Percentiles rank a stretch among this genome's conserved stretches.
Evolutionary conservation across 805 yeast genomes (phyloP).

Genomic region (Maudiozyma serrabonitensis): DNA sequence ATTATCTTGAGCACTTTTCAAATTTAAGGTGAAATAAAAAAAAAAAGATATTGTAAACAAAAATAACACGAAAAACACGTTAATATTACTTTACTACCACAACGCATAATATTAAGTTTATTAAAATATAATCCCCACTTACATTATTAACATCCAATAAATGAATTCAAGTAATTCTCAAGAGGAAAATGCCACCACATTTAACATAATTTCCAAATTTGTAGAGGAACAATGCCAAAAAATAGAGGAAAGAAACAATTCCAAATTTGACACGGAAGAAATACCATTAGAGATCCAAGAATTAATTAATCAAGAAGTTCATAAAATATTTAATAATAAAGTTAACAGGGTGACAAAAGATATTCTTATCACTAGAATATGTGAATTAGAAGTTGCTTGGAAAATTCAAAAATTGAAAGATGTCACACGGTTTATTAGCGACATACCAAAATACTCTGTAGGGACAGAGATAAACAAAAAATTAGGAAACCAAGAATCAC

Average conservation of each 20-base stretch:
- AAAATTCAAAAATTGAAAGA: constrained; percentile 10
- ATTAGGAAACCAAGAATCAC: neutral
- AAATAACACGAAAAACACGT: no score
- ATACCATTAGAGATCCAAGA: constrained; percentile 7
- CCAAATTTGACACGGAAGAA: constrained; percentile 1
- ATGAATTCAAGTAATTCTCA: neutral
- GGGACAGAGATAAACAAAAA: constrained; percentile 13
- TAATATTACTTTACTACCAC: no score
- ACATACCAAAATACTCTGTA: constrained; percentile 17
- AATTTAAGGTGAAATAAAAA: no score
- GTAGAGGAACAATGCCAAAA: constrained; percentile 1
- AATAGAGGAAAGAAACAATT: neutral
- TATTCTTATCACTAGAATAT: constrained; percentile 10
- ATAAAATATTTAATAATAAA: constrained; percentile 1
- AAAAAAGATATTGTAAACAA: no score
- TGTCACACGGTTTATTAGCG: constrained; percentile 18
- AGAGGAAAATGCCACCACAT: neutral
- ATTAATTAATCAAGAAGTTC: constrained; percentile 4
- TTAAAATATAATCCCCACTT: no score
- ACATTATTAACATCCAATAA: neutral
- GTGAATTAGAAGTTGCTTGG: constrained; percentile 13
- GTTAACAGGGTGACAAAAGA: constrained; percentile 9
- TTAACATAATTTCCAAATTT: constrained; percentile 1
- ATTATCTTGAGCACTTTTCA: no score
- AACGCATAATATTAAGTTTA: no score